These are phyloP conservation scores for Macrophomina phaseolina DNA, from an alignment of 2,329 filamentous ascomycete species.

Conservation along the genomic window DNA sequence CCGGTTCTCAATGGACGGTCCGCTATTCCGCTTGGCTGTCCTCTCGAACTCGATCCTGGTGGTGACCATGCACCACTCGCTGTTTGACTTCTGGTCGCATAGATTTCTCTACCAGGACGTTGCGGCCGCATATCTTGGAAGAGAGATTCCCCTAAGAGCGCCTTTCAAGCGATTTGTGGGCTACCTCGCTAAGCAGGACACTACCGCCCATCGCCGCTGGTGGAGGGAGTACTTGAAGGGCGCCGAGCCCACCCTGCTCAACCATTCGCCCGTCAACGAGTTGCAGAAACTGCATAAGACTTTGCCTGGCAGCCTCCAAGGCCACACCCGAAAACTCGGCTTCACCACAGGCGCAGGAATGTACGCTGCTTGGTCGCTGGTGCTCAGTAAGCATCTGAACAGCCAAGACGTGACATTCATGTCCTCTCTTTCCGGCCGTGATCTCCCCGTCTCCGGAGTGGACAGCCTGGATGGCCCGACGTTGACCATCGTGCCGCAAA, in stretches of 20 bases:
- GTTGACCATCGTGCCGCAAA: not conserved
- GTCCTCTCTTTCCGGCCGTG: slow-evolving; percentile 5
- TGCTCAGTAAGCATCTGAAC: not conserved
- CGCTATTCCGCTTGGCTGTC: slow-evolving; percentile 10
- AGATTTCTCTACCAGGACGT: slow-evolving; percentile 27
- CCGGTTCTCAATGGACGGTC: not conserved
- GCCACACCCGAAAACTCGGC: not conserved
- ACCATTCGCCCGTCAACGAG: not conserved
- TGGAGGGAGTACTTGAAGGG: not conserved
- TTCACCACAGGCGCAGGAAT: not conserved
- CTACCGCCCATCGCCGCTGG: too few relatives aligned
- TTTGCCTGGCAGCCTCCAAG: too few relatives aligned
- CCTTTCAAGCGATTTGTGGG: not conserved
- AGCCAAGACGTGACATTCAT: slow-evolving; percentile 1
- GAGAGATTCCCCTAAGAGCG: not conserved
- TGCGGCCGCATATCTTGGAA: not conserved
- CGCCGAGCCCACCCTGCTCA: not conserved
- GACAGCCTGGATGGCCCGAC: slow-evolving; percentile 3
- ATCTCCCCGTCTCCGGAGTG: not conserved
- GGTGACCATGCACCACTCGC: slow-evolving; percentile 26
- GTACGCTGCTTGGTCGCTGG: slow-evolving; percentile 19
- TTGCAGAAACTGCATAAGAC: too few relatives aligned
- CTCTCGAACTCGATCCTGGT: slow-evolving; percentile 16
- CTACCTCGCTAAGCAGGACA: not conserved
- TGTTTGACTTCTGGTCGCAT: slow-evolving; percentile 30